Evolutionary conservation across 2,329 filamentous ascomycete species (phyloP).

Genomic region (Fusarium anguioides): DNA sequence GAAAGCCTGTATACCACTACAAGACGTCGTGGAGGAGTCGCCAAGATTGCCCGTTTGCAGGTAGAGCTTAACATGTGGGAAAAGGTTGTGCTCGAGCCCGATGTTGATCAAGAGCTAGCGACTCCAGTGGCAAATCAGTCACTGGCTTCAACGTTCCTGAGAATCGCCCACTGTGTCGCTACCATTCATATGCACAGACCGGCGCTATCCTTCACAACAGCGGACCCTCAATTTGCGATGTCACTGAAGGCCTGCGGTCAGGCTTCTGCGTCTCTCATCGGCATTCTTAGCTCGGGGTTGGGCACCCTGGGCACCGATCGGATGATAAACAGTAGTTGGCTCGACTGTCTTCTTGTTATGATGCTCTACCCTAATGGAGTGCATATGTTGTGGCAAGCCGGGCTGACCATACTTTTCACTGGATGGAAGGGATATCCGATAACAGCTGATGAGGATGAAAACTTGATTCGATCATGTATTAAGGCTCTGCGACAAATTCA

Average conservation of each 20-base stretch:
- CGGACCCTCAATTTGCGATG: conserved; percentile 31
- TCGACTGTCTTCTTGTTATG: not conserved
- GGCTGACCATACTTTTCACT: conserved; percentile 40
- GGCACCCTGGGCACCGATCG: not conserved
- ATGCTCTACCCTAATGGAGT: conserved; percentile 42
- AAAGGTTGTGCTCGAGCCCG: conserved; percentile 6
- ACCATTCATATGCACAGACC: conserved; percentile 43
- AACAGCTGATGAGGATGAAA: conserved; percentile 17
- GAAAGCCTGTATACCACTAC: conserved; percentile 45
- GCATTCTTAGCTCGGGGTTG: not conserved
- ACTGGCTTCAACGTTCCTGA: conserved; percentile 24
- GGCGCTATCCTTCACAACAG: conserved; percentile 40
- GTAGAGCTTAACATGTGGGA: conserved; percentile 43
- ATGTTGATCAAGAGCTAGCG: conserved; percentile 9
- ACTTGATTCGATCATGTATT: conserved; percentile 26
- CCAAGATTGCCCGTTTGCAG: conserved; percentile 40
- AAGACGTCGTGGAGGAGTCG: conserved; percentile 39
- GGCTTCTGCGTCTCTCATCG: conserved; percentile 13
- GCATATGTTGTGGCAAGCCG: conserved; percentile 45
- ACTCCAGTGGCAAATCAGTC: not conserved
- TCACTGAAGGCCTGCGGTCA: conserved; percentile 33
- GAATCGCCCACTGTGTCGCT: conserved; percentile 30
- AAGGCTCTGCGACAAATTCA: conserved; percentile 26
- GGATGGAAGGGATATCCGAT: conserved; percentile 38
- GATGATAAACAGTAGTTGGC: not conserved